Evolutionary conservation across 768 basidiomycete species (phyloP), one percentile per base, ranked within the genome.

Genomic region (Mycena pura): DNA sequence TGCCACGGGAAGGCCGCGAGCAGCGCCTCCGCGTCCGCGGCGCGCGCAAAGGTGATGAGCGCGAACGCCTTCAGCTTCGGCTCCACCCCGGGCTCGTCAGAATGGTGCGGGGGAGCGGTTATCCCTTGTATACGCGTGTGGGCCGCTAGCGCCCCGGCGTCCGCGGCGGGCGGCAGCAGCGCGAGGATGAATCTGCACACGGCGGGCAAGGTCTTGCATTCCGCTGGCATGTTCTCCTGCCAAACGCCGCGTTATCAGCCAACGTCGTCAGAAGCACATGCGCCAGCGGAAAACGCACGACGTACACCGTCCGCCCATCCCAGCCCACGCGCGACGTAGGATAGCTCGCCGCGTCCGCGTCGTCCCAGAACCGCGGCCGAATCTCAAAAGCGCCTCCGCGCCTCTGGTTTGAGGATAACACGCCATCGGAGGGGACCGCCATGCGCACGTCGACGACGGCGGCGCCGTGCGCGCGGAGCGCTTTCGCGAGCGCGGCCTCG

Each of bases 11-110:
- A 94, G 22, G 68, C 66, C 0, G 73, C 36, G 1, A 86, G 70
- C 0, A 93, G 60, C 2, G 69, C 60, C 8, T 81, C 72, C 3
- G 74, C 78, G 24, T 85, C 80, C 1, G 75, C 71, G 1, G 69
- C 32, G 5, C 73, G 57, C 3, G 77, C 71, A 41, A 93, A 76
- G 0, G 85, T 85, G 53, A 93, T 76, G 27, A 94, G 82, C 0
- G 91, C 90, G 62, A 93, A 93, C 2, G 90, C 89, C 77, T 89
- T 93, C 72, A 83, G 88, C 53, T 81, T 83, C 2, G 88, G 85
- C 14, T 74, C 65, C 24, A 82, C 80, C 2, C 75, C 84, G 14
- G 84, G 81, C 50, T 78, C 79, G 69, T 91, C 90, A 46, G 83
- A 80, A 69, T 88, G 83, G 66, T 92, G 89, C 0, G 84, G 77